A percentile compares a stretch with the other conserved stretches of the same genome.
Evolutionary conservation across 441 rosid species (phyloP).

Genomic region (Gossypium gossypioides): DNA sequence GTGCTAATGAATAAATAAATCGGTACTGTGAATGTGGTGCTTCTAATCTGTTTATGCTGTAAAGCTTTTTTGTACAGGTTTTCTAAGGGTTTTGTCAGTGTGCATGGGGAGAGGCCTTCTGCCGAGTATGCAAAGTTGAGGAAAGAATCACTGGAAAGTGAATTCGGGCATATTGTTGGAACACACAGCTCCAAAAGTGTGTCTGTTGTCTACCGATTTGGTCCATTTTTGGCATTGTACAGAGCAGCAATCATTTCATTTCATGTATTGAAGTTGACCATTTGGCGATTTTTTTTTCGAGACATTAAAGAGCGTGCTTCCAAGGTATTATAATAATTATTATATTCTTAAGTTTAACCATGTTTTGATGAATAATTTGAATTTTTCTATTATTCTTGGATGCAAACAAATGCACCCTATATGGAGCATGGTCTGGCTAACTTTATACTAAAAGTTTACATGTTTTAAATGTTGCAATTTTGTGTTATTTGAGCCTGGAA

Average conservation of each 20-base stretch:
- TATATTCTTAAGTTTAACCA: neutral
- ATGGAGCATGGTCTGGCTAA: neutral
- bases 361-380: neutral
- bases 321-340: conserved; percentile 36
- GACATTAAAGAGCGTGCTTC: conserved; percentile 72
- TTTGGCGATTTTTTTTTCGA: conserved; percentile 60
- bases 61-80: conserved; percentile 33
- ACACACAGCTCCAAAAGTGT: conserved; percentile 52
- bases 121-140: conserved; percentile 81
- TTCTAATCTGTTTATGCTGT: neutral
- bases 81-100: conserved; percentile 57
- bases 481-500: neutral
- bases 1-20: neutral
- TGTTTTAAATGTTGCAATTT: neutral
- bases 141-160: conserved; percentile 89
- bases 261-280: conserved; percentile 62
- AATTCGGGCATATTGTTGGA: conserved; percentile 73
- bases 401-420: neutral
- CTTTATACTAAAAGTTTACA: neutral
- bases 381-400: neutral
- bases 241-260: conserved; percentile 83
- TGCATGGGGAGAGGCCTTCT: conserved; percentile 83
- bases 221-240: conserved; percentile 80
- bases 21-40: neutral
- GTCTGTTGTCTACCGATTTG: conserved; percentile 54